A percentile compares a stretch with the other conserved stretches of the same genome.
Evolutionary conservation across 2,329 filamentous ascomycete genomes (phyloP).

Genomic region (Ceratocystis destructans): DNA sequence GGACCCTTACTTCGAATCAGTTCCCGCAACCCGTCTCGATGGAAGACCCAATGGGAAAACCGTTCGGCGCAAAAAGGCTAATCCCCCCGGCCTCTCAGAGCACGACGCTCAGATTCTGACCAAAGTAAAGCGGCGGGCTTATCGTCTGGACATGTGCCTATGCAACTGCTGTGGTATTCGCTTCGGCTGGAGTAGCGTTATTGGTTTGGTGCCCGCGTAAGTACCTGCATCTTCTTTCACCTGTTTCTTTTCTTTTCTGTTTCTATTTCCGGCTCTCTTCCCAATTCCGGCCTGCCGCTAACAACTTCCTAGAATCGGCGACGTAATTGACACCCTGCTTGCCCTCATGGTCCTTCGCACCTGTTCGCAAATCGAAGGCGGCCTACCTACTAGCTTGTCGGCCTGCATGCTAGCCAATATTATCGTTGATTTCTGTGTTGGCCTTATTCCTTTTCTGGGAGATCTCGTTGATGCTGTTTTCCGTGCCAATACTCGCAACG

Average conservation of each 20-base stretch:
- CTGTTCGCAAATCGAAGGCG: constrained; percentile 62
- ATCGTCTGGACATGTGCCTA: constrained; percentile 70
- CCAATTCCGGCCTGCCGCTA: not conserved
- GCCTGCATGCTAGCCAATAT: constrained; percentile 72
- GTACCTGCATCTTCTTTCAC: constrained; percentile 26
- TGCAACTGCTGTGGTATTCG: constrained; percentile 70
- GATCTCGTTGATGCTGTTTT: constrained; percentile 60
- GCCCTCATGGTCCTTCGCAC: constrained; percentile 61
- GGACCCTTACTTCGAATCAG: constrained; percentile 82
- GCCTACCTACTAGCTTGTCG: constrained; percentile 48
- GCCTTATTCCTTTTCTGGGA: constrained; percentile 62
- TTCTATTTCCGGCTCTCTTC: too few species aligned
- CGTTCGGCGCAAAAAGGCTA: constrained; percentile 73
- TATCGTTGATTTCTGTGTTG: constrained; percentile 56
- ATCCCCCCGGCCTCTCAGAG: constrained; percentile 67
- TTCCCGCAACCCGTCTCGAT: constrained; percentile 57
- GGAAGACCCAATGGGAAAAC: constrained; percentile 54
- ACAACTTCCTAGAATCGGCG: constrained; percentile 47
- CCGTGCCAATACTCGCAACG: constrained; percentile 65
- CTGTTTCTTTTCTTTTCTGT: too few species aligned
- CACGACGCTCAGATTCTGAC: constrained; percentile 74
- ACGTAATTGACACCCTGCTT: constrained; percentile 58
- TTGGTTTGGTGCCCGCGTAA: constrained; percentile 70
- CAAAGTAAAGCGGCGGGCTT: constrained; percentile 72
- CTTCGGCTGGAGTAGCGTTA: constrained; percentile 80